A percentile compares a stretch with the other conserved stretches of the same genome.
These are phyloP conservation scores for Aegle marmelos DNA, from an alignment of 345 rosid species.

Conservation along the genomic window DNA sequence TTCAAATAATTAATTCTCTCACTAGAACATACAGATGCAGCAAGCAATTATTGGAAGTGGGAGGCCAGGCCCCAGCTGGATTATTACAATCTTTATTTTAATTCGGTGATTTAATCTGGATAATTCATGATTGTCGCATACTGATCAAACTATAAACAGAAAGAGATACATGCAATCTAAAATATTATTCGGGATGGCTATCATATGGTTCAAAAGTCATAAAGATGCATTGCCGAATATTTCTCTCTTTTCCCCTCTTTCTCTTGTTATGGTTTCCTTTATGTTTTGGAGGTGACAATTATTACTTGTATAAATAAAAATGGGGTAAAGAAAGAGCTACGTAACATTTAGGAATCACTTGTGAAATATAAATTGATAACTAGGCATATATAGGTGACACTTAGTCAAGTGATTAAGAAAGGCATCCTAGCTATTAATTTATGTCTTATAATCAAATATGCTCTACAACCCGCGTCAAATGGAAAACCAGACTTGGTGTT, in stretches of 20 bases:
- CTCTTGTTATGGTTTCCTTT: neutral
- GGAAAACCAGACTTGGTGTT: neutral
- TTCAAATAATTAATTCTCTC: too few species aligned
- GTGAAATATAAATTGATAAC: neutral
- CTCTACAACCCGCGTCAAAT: neutral
- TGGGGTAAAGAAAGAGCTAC: neutral
- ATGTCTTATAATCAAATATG: neutral
- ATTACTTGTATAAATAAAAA: too few species aligned
- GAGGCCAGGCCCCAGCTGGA: neutral
- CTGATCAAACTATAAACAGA: neutral
- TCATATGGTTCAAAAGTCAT: constrained; percentile 3
- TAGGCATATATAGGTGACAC: neutral
- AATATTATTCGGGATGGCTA: neutral
- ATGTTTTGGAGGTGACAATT: too few species aligned
- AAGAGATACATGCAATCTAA: neutral
- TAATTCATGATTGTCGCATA: neutral
- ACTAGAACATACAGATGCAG: too few species aligned
- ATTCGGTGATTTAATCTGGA: neutral
- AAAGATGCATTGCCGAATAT: constrained; percentile 12
- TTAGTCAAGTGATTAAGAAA: neutral
- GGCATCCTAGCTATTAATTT: neutral
- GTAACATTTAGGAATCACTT: neutral
- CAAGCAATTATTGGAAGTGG: neutral
- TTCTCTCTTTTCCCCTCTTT: neutral
- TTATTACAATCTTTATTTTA: neutral